phyloP scores from a whole-genome alignment of 1,284 basidiomycete genomes.

The Sporisorium reilianum region DNA sequence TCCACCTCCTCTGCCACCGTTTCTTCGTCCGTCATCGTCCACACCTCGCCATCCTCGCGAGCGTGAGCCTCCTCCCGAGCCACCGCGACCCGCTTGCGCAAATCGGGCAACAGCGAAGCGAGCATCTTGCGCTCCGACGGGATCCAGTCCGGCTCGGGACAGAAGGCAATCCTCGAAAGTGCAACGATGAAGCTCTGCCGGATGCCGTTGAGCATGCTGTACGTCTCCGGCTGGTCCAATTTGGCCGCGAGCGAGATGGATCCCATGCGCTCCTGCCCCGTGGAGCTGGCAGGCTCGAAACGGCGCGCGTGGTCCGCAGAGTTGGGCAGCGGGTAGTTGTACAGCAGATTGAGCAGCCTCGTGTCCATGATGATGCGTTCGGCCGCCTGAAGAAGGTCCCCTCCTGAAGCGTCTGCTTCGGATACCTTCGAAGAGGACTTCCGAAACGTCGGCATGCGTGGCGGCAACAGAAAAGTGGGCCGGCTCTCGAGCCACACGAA shows the following conservation, averaged over 20 bases:
- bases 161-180: slow-evolving; percentile 57
- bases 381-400: slow-evolving; percentile 35
- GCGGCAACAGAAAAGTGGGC: slow-evolving; percentile 32
- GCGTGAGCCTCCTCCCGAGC: neutral
- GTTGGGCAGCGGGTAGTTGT: slow-evolving; percentile 44
- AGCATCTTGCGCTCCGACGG: slow-evolving; percentile 29
- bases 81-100: slow-evolving; percentile 8
- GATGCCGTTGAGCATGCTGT: slow-evolving; percentile 62
- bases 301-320: slow-evolving; percentile 12
- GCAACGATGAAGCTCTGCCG: slow-evolving; percentile 59
- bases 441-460: slow-evolving; percentile 12
- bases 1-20: slow-evolving; percentile 26
- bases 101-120: slow-evolving; percentile 11
- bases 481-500: slow-evolving; percentile 48
- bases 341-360: slow-evolving; percentile 56
- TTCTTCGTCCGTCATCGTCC: slow-evolving; percentile 8
- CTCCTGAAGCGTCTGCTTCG: slow-evolving; percentile 29
- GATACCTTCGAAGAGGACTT: neutral
- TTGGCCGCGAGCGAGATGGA: slow-evolving; percentile 46
- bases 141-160: slow-evolving; percentile 61
- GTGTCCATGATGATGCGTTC: slow-evolving; percentile 56
- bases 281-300: slow-evolving; percentile 8
- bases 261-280: slow-evolving; percentile 25
- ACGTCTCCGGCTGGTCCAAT: slow-evolving; percentile 50
- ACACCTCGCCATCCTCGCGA: neutral